Evolutionary conservation across 805 yeast species (phyloP).

Genomic region (Soucietia sequanensis): DNA sequence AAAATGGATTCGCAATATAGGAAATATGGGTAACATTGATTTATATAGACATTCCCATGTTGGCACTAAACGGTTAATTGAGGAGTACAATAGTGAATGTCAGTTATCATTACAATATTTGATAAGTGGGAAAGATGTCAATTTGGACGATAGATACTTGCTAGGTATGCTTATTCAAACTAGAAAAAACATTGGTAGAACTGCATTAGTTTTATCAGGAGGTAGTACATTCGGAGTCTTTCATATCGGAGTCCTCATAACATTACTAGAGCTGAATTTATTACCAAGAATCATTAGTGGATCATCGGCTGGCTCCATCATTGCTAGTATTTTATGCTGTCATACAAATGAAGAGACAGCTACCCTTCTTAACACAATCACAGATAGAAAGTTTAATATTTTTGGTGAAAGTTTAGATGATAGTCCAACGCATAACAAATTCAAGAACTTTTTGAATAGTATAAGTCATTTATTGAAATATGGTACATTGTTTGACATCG

Average conservation of each 20-base stretch:
- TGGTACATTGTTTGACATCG: slow-evolving; percentile 87
- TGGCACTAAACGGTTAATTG: slow-evolving; percentile 83
- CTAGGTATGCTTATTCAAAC: slow-evolving; percentile 83
- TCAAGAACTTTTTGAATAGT: slow-evolving; percentile 44
- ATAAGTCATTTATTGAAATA: slow-evolving; percentile 62
- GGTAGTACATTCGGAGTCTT: slow-evolving; percentile 93
- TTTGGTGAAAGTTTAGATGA: slow-evolving; percentile 50
- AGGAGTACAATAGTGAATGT: slow-evolving; percentile 81
- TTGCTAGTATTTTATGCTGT: slow-evolving; percentile 84
- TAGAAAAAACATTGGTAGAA: slow-evolving; percentile 86
- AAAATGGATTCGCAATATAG: slow-evolving; percentile 80
- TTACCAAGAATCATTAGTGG: slow-evolving; percentile 90
- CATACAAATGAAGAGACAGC: slow-evolving; percentile 71
- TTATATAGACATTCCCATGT: slow-evolving; percentile 75
- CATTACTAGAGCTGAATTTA: slow-evolving; percentile 68
- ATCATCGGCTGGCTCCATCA: slow-evolving; percentile 93
- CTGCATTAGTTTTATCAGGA: slow-evolving; percentile 93
- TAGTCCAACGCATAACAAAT: slow-evolving; percentile 34
- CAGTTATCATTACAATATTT: slow-evolving; percentile 43
- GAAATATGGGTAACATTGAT: slow-evolving; percentile 79
- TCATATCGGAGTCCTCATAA: slow-evolving; percentile 88
- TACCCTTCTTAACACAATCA: slow-evolving; percentile 57
- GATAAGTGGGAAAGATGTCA: slow-evolving; percentile 34
- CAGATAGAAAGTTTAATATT: slow-evolving; percentile 53
- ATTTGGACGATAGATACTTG: slow-evolving; percentile 65